Evolutionary conservation across 371 early-diverging fungal genomes (phyloP), one percentile per base, ranked within the genome.

Genomic region (Sporodiniella umbellata): DNA sequence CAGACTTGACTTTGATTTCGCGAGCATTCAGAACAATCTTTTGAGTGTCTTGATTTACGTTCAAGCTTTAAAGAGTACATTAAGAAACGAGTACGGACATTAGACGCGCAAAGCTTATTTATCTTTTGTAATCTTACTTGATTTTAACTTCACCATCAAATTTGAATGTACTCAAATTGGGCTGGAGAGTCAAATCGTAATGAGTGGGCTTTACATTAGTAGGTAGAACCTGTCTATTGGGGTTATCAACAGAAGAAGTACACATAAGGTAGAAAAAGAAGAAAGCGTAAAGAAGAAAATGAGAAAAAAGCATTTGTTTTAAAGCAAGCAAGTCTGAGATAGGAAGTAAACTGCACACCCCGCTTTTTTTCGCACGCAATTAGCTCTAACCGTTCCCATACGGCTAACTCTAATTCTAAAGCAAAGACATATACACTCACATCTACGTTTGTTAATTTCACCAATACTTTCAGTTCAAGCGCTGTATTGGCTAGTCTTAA

Each of bases 121-220:
- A n/a, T n/a, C n/a, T n/a, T n/a, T n/a, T n/a, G n/a, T n/a, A n/a
- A n/a, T n/a, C 70, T 67, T 67, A 76, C 75, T 74, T 62, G 45
- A 80, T 64, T 40, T 73, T 74, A 45, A 89, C 89, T 30, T 63
- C 67, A 42, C 91, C 91, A 30, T 79, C 60, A 57, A 85, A 91
- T 24, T 73, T 77, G 68, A 86, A 87, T 30, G 74, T 72, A 38
- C 57, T 64, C 46, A 88, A 68, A 63, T 88, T 71, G 14, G 90
- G 87, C 42, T 76, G 75, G 31, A 92, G 61, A 4, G 75, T 72
- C 42, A 92, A 69, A 52, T 77, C 78, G 68, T 92, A 92, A 57
- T 90, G 87, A 30, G 77, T 65, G 18, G 92, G 92, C 53, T 67
- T 78, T 39, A 87, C 83, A 44, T 78, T 85, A 12, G 81, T 80